These are phyloP conservation scores for Hypoxylon sp. DNA, from an alignment of 2,329 filamentous ascomycete species.

Conservation along the genomic window DNA sequence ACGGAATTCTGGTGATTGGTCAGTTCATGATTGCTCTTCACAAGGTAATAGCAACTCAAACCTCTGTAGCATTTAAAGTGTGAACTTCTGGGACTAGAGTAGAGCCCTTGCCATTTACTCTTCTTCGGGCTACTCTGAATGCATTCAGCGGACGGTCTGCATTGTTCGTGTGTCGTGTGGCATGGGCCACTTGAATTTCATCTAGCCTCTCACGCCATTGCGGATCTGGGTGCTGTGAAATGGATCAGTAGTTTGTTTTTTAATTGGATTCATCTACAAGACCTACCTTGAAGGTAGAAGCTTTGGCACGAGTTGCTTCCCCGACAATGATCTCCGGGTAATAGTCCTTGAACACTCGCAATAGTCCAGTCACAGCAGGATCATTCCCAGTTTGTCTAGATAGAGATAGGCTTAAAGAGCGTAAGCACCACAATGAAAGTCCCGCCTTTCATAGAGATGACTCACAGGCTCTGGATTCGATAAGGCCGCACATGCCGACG, in stretches of 20 bases:
- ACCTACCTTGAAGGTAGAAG: slow-evolving; percentile 70
- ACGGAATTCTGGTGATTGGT: slow-evolving; percentile 64
- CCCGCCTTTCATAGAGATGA: slow-evolving; percentile 9
- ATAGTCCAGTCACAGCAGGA: slow-evolving; percentile 76
- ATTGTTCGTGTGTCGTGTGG: slow-evolving; percentile 61
- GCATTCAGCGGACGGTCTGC: slow-evolving; percentile 59
- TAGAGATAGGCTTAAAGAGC: slow-evolving; percentile 63
- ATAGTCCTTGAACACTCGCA: slow-evolving; percentile 90
- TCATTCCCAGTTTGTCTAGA: slow-evolving; percentile 77
- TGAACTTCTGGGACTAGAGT: slow-evolving; percentile 75
- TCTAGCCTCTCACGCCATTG: slow-evolving; percentile 79
- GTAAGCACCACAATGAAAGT: slow-evolving; percentile 29
- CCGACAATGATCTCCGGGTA: slow-evolving; percentile 90
- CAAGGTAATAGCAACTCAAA: slow-evolving; percentile 50
- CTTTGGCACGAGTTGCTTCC: slow-evolving; percentile 71
- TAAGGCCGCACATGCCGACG: slow-evolving; percentile 87
- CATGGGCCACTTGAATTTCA: slow-evolving; percentile 72
- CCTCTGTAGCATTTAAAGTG: slow-evolving; percentile 79
- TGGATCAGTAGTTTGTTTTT: slow-evolving; percentile 42
- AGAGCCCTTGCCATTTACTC: slow-evolving; percentile 60
- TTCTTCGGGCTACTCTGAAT: slow-evolving; percentile 73
- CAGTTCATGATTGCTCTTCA: slow-evolving; percentile 49
- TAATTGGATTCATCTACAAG: neutral
- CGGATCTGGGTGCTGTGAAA: slow-evolving; percentile 74
- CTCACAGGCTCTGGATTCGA: slow-evolving; percentile 80